phyloP scores from a whole-genome alignment of 2,329 filamentous ascomycete genomes.

The Trichophyton benhamiae region DNA sequence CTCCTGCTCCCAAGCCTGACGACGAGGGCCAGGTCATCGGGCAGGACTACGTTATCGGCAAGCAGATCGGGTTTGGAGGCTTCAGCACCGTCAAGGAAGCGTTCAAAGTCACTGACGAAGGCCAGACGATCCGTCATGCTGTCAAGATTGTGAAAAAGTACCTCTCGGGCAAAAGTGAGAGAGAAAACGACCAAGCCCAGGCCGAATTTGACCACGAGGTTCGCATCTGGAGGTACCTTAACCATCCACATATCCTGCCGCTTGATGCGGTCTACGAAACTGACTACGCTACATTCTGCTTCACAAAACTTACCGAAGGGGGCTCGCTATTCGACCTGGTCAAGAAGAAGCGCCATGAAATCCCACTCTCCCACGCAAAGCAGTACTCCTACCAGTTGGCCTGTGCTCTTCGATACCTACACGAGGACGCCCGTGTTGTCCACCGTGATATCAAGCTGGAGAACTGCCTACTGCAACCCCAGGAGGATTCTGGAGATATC shows the following conservation, averaged over 20 bases:
- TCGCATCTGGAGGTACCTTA: constrained; percentile 53
- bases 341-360: constrained; percentile 42
- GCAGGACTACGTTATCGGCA: constrained; percentile 54
- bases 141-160: constrained; percentile 57
- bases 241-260: constrained; percentile 49
- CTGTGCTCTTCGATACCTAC: constrained; percentile 52
- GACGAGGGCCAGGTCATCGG: constrained; percentile 57
- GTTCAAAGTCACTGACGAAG: constrained; percentile 46
- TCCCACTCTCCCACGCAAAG: constrained; percentile 42
- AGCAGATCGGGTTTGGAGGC: constrained; percentile 52
- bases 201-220: constrained; percentile 59
- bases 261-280: constrained; percentile 54
- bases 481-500: constrained; percentile 30
- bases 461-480: constrained; percentile 45
- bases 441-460: constrained; percentile 59
- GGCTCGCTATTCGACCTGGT: constrained; percentile 54
- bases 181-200: constrained; percentile 53
- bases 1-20: constrained; percentile 41
- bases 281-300: constrained; percentile 56
- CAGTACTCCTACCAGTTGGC: constrained; percentile 53
- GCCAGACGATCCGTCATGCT: constrained; percentile 41
- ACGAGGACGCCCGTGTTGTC: constrained; percentile 54
- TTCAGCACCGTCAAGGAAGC: constrained; percentile 58
- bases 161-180: constrained; percentile 42
- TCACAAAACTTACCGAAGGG: constrained; percentile 51